Evolutionary conservation across 345 rosid genomes (phyloP), one percentile per base, ranked within the genome.

Genomic region (Rhodamnia argentea): DNA sequence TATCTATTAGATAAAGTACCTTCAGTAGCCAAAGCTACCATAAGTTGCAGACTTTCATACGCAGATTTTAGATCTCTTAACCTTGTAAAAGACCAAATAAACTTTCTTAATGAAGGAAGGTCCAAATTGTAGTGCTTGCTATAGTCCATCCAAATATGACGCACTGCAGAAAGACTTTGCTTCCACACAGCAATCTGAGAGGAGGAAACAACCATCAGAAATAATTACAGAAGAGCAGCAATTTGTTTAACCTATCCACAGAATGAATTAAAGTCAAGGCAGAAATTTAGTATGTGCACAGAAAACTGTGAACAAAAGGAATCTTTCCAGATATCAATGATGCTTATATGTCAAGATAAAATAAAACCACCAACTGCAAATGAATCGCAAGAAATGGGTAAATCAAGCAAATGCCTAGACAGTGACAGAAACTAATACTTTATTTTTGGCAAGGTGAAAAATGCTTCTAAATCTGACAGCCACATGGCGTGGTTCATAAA

Each of bases 131-230:
- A 95, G 90, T 90, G 91, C 89, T 92, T 90, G 52, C 86, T 85
- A 88, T 94, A 96, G 87, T 92, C 93, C 87, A 91, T 90, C 98
- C 94, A 92, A 57, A 97, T 92, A 37, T 91, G 94, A 86, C 88
- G 92, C 27, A 91, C 95, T 42, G 92, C 93, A 62, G 91, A 87
- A 70, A 89, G 90, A 88, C 92, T 93, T 88, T 91, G 85, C 92
- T 93, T 95, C 89, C 87, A 88, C 87, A 94, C 96, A 88, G 99
- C 99, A 89, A 97, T 92, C 98, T 97, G 93, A 86, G 92, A 88
- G 93, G 88, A 87, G 83, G 54, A 87, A 18, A 70, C 52, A 74
- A 84, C 7, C 12, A 70, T 70, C 40, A 44, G 52, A 47, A 27
- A 52, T 50, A 29, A 85, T 29, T 32, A 42, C 75, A 57, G 27